Conservation (phyloP, 108 stramenopile species). For the Schizochytrium sp. region DNA sequence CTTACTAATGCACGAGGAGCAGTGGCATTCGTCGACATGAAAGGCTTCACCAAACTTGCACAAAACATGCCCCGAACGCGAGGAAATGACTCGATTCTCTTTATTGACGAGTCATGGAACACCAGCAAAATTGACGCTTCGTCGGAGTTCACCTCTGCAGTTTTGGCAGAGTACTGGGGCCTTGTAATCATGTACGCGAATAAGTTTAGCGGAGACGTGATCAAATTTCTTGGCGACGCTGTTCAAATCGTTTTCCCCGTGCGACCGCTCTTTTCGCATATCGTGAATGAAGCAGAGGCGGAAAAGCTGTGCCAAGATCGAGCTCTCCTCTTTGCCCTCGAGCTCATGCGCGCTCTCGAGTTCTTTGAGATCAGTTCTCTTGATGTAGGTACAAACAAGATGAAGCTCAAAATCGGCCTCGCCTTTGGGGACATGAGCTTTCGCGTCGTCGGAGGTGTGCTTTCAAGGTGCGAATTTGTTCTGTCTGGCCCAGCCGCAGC, state of each 20-base stretch:
- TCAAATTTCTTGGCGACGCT: constrained; percentile 1
- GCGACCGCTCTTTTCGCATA: background rate
- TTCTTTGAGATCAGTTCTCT: background rate
- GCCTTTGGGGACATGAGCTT: background rate
- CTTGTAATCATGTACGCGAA: background rate
- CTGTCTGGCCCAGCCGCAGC: background rate
- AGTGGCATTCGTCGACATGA: background rate
- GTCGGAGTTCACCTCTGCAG: background rate
- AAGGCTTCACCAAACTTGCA: background rate
- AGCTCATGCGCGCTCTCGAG: background rate
- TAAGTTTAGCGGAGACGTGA: background rate
- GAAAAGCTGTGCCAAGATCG: background rate
- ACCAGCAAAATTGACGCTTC: background rate
- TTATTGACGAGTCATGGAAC: background rate
- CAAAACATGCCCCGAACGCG: background rate
- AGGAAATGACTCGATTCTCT: background rate
- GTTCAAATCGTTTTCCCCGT: background rate
- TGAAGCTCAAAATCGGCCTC: background rate
- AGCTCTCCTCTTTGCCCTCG: background rate
- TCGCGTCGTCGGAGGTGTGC: background rate
- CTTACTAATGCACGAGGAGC: background rate
- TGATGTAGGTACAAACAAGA: background rate
- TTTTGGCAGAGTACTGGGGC: background rate
- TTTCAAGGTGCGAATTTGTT: background rate
- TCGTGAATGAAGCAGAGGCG: background rate